Evolutionary conservation across 2,329 filamentous ascomycete species (phyloP), one percentile per base, ranked within the genome.

Genomic region (Aureobasidium sp.): DNA sequence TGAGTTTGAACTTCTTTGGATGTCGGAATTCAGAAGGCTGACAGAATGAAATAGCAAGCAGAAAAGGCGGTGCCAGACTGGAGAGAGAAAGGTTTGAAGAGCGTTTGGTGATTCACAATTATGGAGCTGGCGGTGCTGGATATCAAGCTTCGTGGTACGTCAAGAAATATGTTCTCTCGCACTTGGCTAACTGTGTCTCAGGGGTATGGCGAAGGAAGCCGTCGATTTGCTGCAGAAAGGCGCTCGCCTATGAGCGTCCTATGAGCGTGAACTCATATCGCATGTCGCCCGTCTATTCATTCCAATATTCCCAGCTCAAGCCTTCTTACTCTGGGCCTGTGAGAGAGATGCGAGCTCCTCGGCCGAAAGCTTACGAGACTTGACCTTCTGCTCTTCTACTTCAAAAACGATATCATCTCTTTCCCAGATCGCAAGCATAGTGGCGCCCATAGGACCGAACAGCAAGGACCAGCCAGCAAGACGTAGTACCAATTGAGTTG

Each of bases 101-200:
- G 5, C 79, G 81, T 3, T 82, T 82, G 74, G 80, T 90, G 32
- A 85, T 91, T 50, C 88, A 91, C 70, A 87, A 89, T 67, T 90
- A 91, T 65, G 88, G 87, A 0, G 86, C 89, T 69, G 84, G 83
- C 0, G 87, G 87, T 3, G 89, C 86, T 79, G 90, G 90, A 14
- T 95, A 78, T 68, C 75, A 77, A 69, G 68, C 61, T 13, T 62
- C 61, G 21, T 62, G 59, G 59, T 61, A n/a, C n/a, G n/a, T n/a
- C n/a, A n/a, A n/a, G n/a, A n/a, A n/a, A n/a, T n/a, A n/a, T n/a
- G n/a, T n/a, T n/a, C n/a, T n/a, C n/a, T n/a, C n/a, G n/a, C n/a
- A n/a, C n/a, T n/a, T n/a, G n/a, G n/a, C n/a, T n/a, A n/a, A n/a
- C n/a, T n/a, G n/a, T n/a, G n/a, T n/a, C n/a, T n/a, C 11, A 61